A percentile compares a stretch with the other conserved stretches of the same genome.
Conservation (phyloP, 2,329 filamentous ascomycete species). For the Didymellaceae sp. region DNA sequence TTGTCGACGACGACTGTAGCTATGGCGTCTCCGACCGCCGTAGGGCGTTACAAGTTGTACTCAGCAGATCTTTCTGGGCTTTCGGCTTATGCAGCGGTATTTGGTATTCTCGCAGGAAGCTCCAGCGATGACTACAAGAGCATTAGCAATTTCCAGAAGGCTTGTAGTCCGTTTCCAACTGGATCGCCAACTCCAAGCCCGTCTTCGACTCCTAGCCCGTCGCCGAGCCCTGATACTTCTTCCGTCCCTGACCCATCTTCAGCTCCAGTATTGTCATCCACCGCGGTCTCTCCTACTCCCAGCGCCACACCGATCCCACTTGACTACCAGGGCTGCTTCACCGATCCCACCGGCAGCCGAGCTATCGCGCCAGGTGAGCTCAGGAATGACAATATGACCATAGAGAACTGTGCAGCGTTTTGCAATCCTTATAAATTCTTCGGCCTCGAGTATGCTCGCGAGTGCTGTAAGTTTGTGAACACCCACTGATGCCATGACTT, state of each 20-base stretch:
- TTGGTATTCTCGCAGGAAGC: constrained; percentile 31
- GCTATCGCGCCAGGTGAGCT: constrained; percentile 22
- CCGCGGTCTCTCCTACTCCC: constrained; percentile 10
- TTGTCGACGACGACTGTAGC: constrained; percentile 30
- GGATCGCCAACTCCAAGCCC: not conserved
- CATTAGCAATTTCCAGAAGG: constrained; percentile 17
- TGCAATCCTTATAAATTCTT: constrained; percentile 32
- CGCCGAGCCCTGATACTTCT: not conserved
- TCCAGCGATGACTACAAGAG: constrained; percentile 30
- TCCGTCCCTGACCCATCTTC: constrained; percentile 1
- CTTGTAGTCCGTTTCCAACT: constrained; percentile 24
- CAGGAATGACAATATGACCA: constrained; percentile 24
- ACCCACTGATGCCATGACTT: not conserved
- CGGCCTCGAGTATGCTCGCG: constrained; percentile 30
- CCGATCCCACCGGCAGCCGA: constrained; percentile 20
- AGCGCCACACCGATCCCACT: constrained; percentile 8
- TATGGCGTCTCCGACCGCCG: constrained; percentile 33
- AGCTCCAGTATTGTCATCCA: constrained; percentile 4
- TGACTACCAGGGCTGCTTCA: constrained; percentile 34
- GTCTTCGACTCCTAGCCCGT: not conserved
- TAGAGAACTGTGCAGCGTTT: constrained; percentile 29
- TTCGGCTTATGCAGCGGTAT: constrained; percentile 22
- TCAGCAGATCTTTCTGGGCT: constrained; percentile 27
- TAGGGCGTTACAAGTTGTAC: constrained; percentile 37
- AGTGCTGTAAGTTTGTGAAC: constrained; percentile 17